Conservation (phyloP, 2,329 filamentous ascomycete species). For the Fusarium proliferatum region DNA sequence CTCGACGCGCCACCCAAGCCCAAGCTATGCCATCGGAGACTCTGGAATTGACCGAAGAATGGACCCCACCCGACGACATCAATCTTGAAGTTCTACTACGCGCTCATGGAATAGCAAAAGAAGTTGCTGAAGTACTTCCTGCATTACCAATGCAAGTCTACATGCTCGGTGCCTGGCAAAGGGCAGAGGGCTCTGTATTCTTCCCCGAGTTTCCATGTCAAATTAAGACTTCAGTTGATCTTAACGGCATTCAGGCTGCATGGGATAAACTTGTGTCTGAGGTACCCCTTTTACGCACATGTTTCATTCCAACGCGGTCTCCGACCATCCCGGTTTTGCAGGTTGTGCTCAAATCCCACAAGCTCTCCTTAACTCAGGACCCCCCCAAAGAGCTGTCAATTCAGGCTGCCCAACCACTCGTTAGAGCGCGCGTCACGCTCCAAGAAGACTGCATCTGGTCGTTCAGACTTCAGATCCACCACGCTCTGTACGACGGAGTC, state of each 20-base stretch:
- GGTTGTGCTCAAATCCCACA: slow-evolving; percentile 57
- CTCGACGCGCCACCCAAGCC: slow-evolving; percentile 41
- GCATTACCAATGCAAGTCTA: slow-evolving; percentile 82
- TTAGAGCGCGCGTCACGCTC: slow-evolving; percentile 16
- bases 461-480: slow-evolving; percentile 75
- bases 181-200: slow-evolving; percentile 73
- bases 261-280: slow-evolving; percentile 70
- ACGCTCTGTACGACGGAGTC: slow-evolving; percentile 88
- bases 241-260: slow-evolving; percentile 60
- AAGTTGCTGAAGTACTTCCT: slow-evolving; percentile 71
- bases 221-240: slow-evolving; percentile 54
- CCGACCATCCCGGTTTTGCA: slow-evolving; percentile 69
- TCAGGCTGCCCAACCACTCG: slow-evolving; percentile 13
- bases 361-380: slow-evolving; percentile 6
- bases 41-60: slow-evolving; percentile 35
- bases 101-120: slow-evolving; percentile 52
- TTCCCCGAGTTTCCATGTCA: slow-evolving; percentile 77
- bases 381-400: not conserved
- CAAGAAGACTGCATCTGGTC: slow-evolving; percentile 38
- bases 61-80: slow-evolving; percentile 51
- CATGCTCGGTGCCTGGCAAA: slow-evolving; percentile 82
- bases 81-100: slow-evolving; percentile 54
- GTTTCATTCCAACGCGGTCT: slow-evolving; percentile 66
- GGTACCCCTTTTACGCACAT: slow-evolving; percentile 75
- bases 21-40: not conserved